phyloP scores from a whole-genome alignment of 768 basidiomycete genomes.

The Auriculariales sp. region DNA sequence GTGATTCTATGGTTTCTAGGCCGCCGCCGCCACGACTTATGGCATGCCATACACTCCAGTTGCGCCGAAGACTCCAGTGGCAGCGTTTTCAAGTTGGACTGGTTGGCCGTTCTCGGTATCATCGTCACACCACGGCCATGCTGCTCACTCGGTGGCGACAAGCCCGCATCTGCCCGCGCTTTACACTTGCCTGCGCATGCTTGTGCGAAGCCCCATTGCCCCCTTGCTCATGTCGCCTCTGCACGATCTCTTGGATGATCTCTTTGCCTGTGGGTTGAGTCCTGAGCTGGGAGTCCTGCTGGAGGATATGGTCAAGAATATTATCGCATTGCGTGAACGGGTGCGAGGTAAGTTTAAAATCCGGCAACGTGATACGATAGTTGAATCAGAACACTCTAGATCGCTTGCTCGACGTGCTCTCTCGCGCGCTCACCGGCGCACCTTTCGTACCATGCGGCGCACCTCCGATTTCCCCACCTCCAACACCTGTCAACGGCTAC shows the following conservation, averaged over 20 bases:
- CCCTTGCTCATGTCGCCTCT: constrained; percentile 89
- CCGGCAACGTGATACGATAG: too few species aligned
- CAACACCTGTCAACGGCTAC: not conserved
- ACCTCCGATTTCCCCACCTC: constrained; percentile 20
- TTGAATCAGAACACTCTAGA: too few species aligned
- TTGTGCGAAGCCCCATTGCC: constrained; percentile 76
- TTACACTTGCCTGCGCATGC: constrained; percentile 94
- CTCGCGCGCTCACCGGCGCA: constrained; percentile 66
- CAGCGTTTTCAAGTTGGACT: too few species aligned
- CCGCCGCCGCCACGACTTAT: too few species aligned
- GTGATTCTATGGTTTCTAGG: too few species aligned
- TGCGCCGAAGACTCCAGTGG: too few species aligned
- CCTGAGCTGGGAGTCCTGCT: constrained; percentile 78
- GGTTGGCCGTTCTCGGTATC: too few species aligned
- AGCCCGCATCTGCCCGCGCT: constrained; percentile 71
- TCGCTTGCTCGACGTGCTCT: constrained; percentile 76
- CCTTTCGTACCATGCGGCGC: constrained; percentile 82
- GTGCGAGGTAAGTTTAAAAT: too few species aligned
- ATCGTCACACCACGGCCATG: too few species aligned
- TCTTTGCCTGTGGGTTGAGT: constrained; percentile 89
- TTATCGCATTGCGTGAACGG: too few species aligned
- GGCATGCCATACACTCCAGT: too few species aligned
- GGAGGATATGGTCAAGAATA: constrained; percentile 67
- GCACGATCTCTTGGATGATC: constrained; percentile 91
- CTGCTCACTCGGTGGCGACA: too few species aligned